A percentile compares a stretch with the other conserved stretches of the same genome.
Conservation (phyloP, 2,329 filamentous ascomycete species). For the Aspergillus intermedius region DNA sequence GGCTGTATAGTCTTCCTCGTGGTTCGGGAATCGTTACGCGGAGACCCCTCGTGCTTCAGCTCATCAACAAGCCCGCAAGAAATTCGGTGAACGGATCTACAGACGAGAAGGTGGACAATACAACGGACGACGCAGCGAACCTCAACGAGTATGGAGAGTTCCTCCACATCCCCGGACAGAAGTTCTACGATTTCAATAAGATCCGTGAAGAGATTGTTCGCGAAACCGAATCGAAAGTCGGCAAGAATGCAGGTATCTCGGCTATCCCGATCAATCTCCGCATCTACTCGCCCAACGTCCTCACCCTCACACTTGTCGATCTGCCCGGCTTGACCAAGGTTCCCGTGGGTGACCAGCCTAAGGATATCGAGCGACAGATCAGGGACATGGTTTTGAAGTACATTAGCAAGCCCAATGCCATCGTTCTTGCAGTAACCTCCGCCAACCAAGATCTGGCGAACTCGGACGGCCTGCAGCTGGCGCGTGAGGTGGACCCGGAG, state of each 20-base stretch:
- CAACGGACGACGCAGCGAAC: constrained; percentile 81
- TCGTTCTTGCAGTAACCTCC: constrained; percentile 91
- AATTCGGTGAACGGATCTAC: constrained; percentile 67
- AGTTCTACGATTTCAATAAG: constrained; percentile 97
- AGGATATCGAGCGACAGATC: constrained; percentile 95
- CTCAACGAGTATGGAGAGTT: constrained; percentile 98
- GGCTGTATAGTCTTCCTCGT: constrained; percentile 68
- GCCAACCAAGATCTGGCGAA: constrained; percentile 98
- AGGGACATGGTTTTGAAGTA: constrained; percentile 98
- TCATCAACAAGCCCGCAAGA: constrained; percentile 77
- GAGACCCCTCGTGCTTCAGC: constrained; percentile 90
- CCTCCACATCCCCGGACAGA: constrained; percentile 92
- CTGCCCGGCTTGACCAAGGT: constrained; percentile 94
- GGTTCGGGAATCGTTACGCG: constrained; percentile 96
- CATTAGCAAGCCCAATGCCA: constrained; percentile 96
- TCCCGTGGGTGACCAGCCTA: constrained; percentile 89
- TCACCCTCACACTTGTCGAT: constrained; percentile 94
- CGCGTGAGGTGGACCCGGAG: constrained; percentile 92
- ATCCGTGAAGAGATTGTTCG: constrained; percentile 95
- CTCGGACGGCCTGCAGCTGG: constrained; percentile 93
- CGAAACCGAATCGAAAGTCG: constrained; percentile 95
- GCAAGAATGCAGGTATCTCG: constrained; percentile 92
- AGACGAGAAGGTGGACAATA: constrained; percentile 56
- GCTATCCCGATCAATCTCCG: constrained; percentile 94
- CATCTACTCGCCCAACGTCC: constrained; percentile 96